phyloP scores from a whole-genome alignment of 164 flowering plant species.

The Macadamia integrifolia region DNA sequence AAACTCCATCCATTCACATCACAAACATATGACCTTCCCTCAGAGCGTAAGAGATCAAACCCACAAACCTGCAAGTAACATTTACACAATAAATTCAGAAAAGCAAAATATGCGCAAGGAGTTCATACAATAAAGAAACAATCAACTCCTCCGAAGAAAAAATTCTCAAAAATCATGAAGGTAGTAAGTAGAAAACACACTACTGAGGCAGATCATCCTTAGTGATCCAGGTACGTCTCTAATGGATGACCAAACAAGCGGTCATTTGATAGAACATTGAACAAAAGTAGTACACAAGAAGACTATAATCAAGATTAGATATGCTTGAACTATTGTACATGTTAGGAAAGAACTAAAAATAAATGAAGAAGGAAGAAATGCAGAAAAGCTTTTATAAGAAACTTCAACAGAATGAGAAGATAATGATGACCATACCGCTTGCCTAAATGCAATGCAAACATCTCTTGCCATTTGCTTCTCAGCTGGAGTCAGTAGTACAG shows the following conservation, averaged over 20 bases:
- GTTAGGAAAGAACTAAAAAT: too few species aligned
- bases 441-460: conserved; percentile 92
- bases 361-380: not conserved
- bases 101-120: not conserved
- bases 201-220: too few species aligned
- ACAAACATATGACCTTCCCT: conserved; percentile 97
- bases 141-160: not conserved
- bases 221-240: too few species aligned
- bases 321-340: too few species aligned
- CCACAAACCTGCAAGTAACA: conserved; percentile 81
- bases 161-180: too few species aligned
- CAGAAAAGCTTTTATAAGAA: not conserved
- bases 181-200: too few species aligned
- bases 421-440: conserved; percentile 51
- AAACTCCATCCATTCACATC: conserved; percentile 99
- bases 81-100: not conserved
- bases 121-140: not conserved
- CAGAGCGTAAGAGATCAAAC: conserved; percentile 94
- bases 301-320: too few species aligned
- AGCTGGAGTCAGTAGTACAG: conserved; percentile 89
- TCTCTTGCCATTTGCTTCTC: conserved; percentile 99
- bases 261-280: too few species aligned
- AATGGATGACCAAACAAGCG: too few species aligned
- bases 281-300: too few species aligned
- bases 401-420: not conserved